A percentile compares a stretch with the other conserved stretches of the same genome.
Evolutionary conservation across 306 rosid species (phyloP).

Genomic region (Dalbergia oliveri): DNA sequence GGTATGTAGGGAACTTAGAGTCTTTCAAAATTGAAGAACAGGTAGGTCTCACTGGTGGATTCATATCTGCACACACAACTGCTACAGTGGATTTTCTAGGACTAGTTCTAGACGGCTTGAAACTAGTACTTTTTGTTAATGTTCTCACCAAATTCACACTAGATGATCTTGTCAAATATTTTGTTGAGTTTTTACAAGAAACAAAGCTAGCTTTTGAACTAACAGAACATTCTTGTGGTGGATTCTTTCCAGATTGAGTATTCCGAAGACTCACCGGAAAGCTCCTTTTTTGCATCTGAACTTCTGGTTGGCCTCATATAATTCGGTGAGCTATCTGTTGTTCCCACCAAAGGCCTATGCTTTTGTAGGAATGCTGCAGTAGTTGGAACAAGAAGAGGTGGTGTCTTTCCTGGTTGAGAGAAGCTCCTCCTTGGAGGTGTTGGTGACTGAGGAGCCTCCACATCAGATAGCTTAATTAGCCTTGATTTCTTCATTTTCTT

Average conservation of each 20-base stretch:
- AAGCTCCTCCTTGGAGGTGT: slow-evolving; percentile 50
- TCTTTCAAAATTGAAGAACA: slow-evolving; percentile 87
- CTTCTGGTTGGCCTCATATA: slow-evolving; percentile 87
- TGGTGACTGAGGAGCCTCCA: slow-evolving; percentile 54
- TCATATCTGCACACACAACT: slow-evolving; percentile 52
- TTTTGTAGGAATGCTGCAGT: slow-evolving; percentile 44
- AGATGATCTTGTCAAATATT: slow-evolving; percentile 51
- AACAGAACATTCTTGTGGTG: slow-evolving; percentile 41
- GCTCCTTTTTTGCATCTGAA: slow-evolving; percentile 71
- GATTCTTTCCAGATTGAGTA: slow-evolving; percentile 53
- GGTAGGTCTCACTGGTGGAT: slow-evolving; percentile 61
- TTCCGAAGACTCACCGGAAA: slow-evolving; percentile 52
- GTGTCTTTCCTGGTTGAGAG: slow-evolving; percentile 59
- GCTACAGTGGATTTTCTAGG: slow-evolving; percentile 56
- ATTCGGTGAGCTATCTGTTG: slow-evolving; percentile 57
- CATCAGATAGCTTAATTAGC: slow-evolving; percentile 63
- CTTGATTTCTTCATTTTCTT: slow-evolving; percentile 69
- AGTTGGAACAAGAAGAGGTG: slow-evolving; percentile 49
- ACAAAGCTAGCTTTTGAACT: slow-evolving; percentile 41
- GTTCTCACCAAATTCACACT: slow-evolving; percentile 60
- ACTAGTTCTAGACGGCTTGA: slow-evolving; percentile 55
- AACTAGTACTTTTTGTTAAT: slow-evolving; percentile 58
- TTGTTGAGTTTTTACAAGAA: slow-evolving; percentile 53
- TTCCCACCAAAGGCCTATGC: slow-evolving; percentile 51
- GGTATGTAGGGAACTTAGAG: slow-evolving; percentile 60